These are phyloP conservation scores for Phytopythium helicoides DNA, from an alignment of 352 stramenopile species.

Conservation along the genomic window DNA sequence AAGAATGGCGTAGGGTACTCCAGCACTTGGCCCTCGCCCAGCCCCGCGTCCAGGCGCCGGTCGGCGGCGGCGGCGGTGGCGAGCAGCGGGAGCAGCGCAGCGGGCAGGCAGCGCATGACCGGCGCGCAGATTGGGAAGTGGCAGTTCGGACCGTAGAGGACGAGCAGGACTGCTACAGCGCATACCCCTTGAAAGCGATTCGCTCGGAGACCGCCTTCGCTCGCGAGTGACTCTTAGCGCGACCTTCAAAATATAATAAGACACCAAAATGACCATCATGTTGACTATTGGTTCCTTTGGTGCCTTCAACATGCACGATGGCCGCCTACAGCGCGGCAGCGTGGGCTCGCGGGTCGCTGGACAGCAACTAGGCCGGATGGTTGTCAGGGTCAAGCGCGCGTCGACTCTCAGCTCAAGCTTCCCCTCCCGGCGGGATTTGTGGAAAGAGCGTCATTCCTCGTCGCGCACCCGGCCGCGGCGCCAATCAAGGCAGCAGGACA, in stretches of 20 bases:
- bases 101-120: not conserved
- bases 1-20: conserved; percentile 46
- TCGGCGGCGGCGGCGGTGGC: not conserved
- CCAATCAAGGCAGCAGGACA: not conserved
- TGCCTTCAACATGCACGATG: not conserved
- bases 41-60: conserved; percentile 14
- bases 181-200: no score
- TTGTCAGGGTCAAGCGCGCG: conserved; percentile 9
- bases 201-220: no score
- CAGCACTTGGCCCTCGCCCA: conserved; percentile 46
- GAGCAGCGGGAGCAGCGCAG: conserved; percentile 7
- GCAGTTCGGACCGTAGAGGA: no score
- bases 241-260: no score
- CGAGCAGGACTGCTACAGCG: no score
- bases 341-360: conserved; percentile 2
- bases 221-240: no score
- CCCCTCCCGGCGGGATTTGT: conserved; percentile 65
- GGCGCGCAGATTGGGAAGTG: not conserved
- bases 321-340: not conserved
- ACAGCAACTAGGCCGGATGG: not conserved
- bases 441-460: conserved; percentile 80
- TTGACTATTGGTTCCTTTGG: no score
- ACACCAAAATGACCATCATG: no score
- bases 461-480: conserved; percentile 13
- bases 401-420: conserved; percentile 70